Evolutionary conservation across 169 alveolate genomes (phyloP).

Genomic region (Plasmodium cynomolgi): DNA sequence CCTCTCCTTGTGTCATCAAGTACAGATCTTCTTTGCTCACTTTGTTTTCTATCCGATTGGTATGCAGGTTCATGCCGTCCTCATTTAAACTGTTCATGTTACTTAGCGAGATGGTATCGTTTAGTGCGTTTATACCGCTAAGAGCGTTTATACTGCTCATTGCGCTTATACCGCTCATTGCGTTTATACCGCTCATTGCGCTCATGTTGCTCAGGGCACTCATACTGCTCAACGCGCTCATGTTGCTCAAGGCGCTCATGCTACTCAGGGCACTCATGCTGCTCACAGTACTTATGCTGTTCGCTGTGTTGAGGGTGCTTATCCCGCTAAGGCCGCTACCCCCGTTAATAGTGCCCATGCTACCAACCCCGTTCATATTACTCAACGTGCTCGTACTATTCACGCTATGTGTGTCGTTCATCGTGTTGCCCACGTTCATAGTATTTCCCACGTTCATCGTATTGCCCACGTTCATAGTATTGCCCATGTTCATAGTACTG

Average conservation of each 20-base stretch:
- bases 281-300: background rate
- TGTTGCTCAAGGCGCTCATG: no score
- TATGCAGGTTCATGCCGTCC: background rate
- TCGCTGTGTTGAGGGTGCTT: background rate
- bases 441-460: background rate
- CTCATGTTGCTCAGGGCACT: background rate
- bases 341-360: background rate
- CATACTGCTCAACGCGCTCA: background rate
- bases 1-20: background rate
- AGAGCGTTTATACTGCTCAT: no score
- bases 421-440: background rate
- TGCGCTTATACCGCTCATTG: background rate
- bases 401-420: background rate
- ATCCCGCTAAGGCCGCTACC: background rate
- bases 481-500: background rate
- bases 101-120: background rate
- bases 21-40: background rate
- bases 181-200: background rate
- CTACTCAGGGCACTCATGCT: background rate
- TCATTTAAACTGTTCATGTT: background rate
- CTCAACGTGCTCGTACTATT: background rate
- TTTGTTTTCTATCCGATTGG: conserved; percentile 23
- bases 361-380: background rate
- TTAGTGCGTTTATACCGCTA: background rate
- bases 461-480: background rate